phyloP scores from a whole-genome alignment of 257 asterid genomes.

The Striga asiatica region DNA sequence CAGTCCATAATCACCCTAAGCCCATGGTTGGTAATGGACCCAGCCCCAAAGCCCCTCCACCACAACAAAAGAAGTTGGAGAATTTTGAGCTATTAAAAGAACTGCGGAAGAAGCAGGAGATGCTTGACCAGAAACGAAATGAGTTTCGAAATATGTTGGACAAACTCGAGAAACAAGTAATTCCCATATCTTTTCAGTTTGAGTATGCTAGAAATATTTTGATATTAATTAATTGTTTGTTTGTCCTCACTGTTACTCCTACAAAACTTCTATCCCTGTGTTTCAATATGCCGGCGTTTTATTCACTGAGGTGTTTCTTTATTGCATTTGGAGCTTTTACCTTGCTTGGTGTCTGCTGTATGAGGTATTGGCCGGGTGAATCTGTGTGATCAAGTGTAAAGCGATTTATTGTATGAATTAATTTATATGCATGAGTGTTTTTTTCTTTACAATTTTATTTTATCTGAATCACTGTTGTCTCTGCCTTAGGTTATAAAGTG shows the following conservation, averaged over 20 bases:
- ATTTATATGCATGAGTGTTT: neutral
- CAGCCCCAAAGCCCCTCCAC: conserved; percentile 56
- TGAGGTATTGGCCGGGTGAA: too few species aligned
- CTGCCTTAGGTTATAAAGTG: neutral
- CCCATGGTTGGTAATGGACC: conserved; percentile 31
- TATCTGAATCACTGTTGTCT: conserved; percentile 6
- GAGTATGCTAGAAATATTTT: conserved; percentile 7
- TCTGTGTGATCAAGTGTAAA: neutral
- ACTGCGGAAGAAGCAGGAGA: conserved; percentile 92
- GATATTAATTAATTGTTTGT: neutral
- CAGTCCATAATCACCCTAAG: conserved; percentile 37
- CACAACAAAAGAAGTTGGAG: conserved; percentile 67
- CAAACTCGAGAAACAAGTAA: conserved; percentile 84
- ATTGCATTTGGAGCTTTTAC: conserved; percentile 1
- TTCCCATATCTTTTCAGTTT: conserved; percentile 11
- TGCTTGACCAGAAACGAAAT: conserved; percentile 86
- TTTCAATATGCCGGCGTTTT: neutral
- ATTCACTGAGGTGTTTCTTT: neutral
- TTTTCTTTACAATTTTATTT: neutral
- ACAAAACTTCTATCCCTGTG: neutral
- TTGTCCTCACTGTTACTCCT: neutral
- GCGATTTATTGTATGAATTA: too few species aligned
- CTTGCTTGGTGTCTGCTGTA: neutral
- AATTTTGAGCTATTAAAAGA: conserved; percentile 79
- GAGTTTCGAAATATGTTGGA: conserved; percentile 66